These are phyloP conservation scores for Globisporangium canariense DNA, from an alignment of 352 stramenopile species.

Conservation along the genomic window DNA sequence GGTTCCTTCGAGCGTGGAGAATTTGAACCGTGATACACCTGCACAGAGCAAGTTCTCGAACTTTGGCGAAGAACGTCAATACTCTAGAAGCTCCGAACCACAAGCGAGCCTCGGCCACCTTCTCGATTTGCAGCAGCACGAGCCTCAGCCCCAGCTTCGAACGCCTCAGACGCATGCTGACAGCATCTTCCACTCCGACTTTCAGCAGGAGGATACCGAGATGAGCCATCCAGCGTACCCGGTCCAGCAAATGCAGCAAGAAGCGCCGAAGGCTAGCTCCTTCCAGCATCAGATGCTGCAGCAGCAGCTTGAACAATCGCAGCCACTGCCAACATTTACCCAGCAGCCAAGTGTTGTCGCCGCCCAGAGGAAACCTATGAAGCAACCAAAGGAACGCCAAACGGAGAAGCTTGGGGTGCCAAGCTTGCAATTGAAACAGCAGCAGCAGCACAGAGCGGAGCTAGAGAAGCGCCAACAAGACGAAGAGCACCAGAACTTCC, in stretches of 20 bases:
- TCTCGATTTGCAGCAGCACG: constrained; percentile 10
- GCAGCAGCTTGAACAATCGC: constrained; percentile 8
- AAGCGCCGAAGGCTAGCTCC: background rate
- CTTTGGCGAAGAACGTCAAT: constrained; percentile 13
- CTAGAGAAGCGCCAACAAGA: constrained; percentile 23
- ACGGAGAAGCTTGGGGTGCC: constrained; percentile 1
- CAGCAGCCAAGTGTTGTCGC: background rate
- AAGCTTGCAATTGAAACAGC: constrained; percentile 5
- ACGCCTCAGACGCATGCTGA: background rate
- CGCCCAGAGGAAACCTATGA: constrained; percentile 4
- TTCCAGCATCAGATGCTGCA: constrained; percentile 11
- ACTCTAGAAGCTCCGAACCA: constrained; percentile 7
- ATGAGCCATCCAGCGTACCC: constrained; percentile 8
- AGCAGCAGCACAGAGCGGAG: constrained; percentile 19
- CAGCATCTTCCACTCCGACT: constrained; percentile 9
- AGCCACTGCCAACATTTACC: constrained; percentile 5
- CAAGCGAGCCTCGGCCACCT: constrained; percentile 3
- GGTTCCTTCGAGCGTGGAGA: background rate
- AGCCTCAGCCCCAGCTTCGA: constrained; percentile 5
- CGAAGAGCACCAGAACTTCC: constrained; percentile 33
- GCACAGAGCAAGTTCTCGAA: constrained; percentile 12
- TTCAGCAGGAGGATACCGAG: constrained; percentile 5
- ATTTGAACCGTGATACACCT: constrained; percentile 6
- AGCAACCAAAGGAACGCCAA: constrained; percentile 10
- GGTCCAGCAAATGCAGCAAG: constrained; percentile 5